phyloP scores from a whole-genome alignment of 768 basidiomycete species.

The Trametes cingulata region DNA sequence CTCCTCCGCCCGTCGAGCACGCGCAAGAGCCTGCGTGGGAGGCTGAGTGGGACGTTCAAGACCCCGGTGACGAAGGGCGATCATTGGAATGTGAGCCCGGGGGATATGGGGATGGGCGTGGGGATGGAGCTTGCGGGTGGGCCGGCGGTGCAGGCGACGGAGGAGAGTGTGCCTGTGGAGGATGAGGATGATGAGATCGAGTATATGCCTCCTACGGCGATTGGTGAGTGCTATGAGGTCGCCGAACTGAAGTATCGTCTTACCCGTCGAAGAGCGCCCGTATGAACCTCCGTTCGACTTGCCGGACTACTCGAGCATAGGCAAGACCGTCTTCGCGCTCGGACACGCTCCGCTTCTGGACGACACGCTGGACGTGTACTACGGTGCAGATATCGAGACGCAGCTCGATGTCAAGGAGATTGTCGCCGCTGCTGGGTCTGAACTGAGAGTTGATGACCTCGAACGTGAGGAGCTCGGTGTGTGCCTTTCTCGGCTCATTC shows the following conservation, averaged over 20 bases:
- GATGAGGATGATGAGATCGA: slow-evolving; percentile 51
- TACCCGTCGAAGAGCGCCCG: slow-evolving; percentile 35
- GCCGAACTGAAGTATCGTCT: neutral
- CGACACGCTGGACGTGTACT: slow-evolving; percentile 32
- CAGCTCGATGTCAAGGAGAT: slow-evolving; percentile 20
- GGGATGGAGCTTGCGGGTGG: slow-evolving; percentile 28
- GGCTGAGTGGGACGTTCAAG: slow-evolving; percentile 54
- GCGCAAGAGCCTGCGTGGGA: slow-evolving; percentile 61
- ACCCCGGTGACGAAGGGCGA: slow-evolving; percentile 68
- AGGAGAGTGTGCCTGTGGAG: slow-evolving; percentile 22
- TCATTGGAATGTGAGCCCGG: slow-evolving; percentile 78
- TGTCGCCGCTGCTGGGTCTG: slow-evolving; percentile 12
- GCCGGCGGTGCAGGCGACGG: slow-evolving; percentile 29
- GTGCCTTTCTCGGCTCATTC: neutral
- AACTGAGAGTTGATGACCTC: neutral
- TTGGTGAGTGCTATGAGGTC: slow-evolving; percentile 37
- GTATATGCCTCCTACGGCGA: slow-evolving; percentile 55
- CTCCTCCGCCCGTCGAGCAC: slow-evolving; percentile 66
- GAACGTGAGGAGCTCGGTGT: slow-evolving; percentile 20
- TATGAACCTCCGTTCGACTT: slow-evolving; percentile 51
- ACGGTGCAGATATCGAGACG: slow-evolving; percentile 21
- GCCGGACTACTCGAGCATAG: slow-evolving; percentile 49
- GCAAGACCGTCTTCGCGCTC: slow-evolving; percentile 37
- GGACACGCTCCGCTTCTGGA: slow-evolving; percentile 39
- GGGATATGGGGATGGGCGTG: slow-evolving; percentile 40